Evolutionary conservation across 2,329 filamentous ascomycete genomes (phyloP), one percentile per base, ranked within the genome.

Genomic region (Sarocladium kiliense): DNA sequence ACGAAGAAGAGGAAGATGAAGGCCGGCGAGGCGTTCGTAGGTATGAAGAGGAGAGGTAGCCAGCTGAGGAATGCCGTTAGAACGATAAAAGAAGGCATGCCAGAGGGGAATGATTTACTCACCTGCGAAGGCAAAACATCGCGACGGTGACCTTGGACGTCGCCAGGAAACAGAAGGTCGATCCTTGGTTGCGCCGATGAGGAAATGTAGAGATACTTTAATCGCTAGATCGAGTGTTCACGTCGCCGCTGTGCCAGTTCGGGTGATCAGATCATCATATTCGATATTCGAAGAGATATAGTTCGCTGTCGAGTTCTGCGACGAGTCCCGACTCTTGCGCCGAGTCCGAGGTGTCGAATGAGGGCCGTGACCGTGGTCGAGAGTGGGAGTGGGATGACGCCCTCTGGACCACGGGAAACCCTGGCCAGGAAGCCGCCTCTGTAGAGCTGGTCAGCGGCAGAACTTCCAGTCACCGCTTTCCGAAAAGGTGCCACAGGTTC

Each of bases 1-100:
- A 91, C 80, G 76, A 99, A 87, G 79, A 94, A 91, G 73, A 91
- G 82, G 74, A 93, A 84, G 69, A 94, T 89, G 76, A 93, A 92
- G 65, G 89, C 81, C 25, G 89, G 89, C 56, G 88, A 91, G 63
- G 89, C 88, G 70, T 92, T 91, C 57, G 89, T 90, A 54, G 89
- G 89, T 63, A 94, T 91, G 73, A 94, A 92, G 69, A 94, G 88
- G 63, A 94, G 85, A 27, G 89, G 89, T 53, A 94, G 82, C 87
- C 89, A 93, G 72, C 89, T 93, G 64, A 26, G 34, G 4, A 10
- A 19, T 14, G 5, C 16, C 19, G 3, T 19, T 39, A 14, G 50
- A 50, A 26, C 12, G 39, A 9, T 27, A 7, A 21, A 44, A 25
- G 10, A 36, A 16, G 10, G 32, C 14, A 21, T 25, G 12, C 14